A percentile compares a stretch with the other conserved stretches of the same genome.
These are phyloP conservation scores for Clarireedia hainanense DNA, from an alignment of 2,329 filamentous ascomycete species.

Conservation along the genomic window DNA sequence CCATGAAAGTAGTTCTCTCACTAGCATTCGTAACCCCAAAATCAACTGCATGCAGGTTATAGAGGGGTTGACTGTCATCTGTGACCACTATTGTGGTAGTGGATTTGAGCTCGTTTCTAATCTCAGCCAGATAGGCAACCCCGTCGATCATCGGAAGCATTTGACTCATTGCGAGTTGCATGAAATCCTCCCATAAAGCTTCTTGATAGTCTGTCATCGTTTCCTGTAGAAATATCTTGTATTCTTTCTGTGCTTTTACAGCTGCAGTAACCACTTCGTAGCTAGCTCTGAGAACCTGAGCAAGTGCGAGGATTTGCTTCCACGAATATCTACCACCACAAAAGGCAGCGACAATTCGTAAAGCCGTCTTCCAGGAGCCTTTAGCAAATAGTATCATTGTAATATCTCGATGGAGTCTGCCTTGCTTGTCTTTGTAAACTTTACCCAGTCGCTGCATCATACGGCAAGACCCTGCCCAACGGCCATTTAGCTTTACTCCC, in stretches of 20 bases:
- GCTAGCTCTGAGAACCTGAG: background rate
- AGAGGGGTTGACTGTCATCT: background rate
- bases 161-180: slow-evolving; percentile 2
- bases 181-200: slow-evolving; percentile 2
- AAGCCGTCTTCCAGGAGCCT: background rate
- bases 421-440: background rate
- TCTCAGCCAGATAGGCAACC: background rate
- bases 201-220: background rate
- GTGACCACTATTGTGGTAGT: background rate
- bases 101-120: background rate
- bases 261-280: background rate
- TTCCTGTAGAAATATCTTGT: background rate
- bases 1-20: background rate
- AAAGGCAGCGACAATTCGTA: background rate
- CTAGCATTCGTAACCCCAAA: background rate
- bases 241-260: background rate
- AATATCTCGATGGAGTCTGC: background rate
- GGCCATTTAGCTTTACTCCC: background rate
- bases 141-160: slow-evolving; percentile 2
- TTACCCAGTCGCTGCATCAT: background rate
- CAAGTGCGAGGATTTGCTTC: background rate
- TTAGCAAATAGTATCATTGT: background rate
- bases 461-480: background rate
- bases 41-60: background rate
- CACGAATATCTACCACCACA: background rate